These are phyloP conservation scores for Zygoascus biomembranicola DNA, from an alignment of 805 yeast genomes.

Conservation along the genomic window DNA sequence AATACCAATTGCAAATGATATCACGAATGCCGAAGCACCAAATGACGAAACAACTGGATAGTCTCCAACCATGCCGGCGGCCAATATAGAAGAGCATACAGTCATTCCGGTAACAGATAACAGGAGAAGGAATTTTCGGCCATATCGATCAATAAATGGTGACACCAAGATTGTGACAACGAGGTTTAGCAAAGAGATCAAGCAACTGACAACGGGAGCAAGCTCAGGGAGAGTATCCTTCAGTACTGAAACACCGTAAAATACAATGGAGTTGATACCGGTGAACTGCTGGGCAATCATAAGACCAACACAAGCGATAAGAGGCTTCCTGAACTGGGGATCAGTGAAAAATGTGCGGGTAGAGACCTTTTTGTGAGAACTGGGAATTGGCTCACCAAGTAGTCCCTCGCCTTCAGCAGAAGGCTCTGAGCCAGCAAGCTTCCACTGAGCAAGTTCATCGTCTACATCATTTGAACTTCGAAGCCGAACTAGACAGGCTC, in stretches of 20 bases:
- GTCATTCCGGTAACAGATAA: conserved; percentile 64
- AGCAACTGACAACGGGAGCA: conserved; percentile 65
- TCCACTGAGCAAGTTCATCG: conserved; percentile 24
- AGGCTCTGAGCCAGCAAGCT: background rate
- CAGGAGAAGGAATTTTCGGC: conserved; percentile 67
- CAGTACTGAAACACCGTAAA: conserved; percentile 85
- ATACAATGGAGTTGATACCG: conserved; percentile 87
- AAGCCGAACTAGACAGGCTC: conserved; percentile 28
- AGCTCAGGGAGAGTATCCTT: conserved; percentile 61
- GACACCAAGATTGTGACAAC: conserved; percentile 69
- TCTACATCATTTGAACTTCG: conserved; percentile 26
- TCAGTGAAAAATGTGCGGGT: conserved; percentile 40
- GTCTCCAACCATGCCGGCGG: conserved; percentile 45
- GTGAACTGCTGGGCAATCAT: conserved; percentile 83
- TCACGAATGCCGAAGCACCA: conserved; percentile 66
- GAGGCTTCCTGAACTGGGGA: conserved; percentile 47
- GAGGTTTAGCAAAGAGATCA: conserved; percentile 68
- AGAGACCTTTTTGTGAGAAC: conserved; percentile 1
- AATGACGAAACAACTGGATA: conserved; percentile 22
- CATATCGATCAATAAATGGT: conserved; percentile 61
- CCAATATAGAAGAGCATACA: conserved; percentile 51
- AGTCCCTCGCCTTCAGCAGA: conserved; percentile 4
- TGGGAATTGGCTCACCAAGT: background rate
- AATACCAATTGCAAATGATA: conserved; percentile 81
- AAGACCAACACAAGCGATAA: conserved; percentile 59